A percentile compares a stretch with the other conserved stretches of the same genome.
Evolutionary conservation across 495 filamentous ascomycete genomes (phyloP).

Genomic region (Ramalina peruviana): DNA sequence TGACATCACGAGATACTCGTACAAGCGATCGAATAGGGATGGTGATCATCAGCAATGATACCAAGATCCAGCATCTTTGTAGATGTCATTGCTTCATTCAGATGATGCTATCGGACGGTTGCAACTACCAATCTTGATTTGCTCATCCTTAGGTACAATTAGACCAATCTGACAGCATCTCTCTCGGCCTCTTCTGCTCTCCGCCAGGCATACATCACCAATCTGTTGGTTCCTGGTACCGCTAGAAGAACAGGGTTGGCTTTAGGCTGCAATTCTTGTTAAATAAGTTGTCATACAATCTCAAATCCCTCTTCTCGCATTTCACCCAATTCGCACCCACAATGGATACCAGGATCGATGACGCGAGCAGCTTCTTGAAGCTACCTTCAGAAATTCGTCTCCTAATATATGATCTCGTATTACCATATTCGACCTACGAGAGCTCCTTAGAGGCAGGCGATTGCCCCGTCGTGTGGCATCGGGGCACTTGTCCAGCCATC

Average conservation of each 20-base stretch:
- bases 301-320: too few species aligned
- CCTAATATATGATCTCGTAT: slow-evolving; percentile 3
- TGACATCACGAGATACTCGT: slow-evolving; percentile 29
- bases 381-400: slow-evolving; percentile 7
- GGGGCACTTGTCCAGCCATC: not conserved
- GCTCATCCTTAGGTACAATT: too few species aligned
- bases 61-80: not conserved
- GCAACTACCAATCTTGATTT: too few species aligned
- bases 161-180: too few species aligned
- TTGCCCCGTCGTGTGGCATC: slow-evolving; percentile 5
- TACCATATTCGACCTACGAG: slow-evolving; percentile 7
- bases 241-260: too few species aligned
- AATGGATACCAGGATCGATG: too few species aligned
- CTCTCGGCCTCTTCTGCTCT: too few species aligned
- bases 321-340: too few species aligned
- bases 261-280: too few species aligned
- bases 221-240: too few species aligned
- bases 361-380: not conserved
- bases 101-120: not conserved
- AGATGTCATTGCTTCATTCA: not conserved
- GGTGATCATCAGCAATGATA: slow-evolving; percentile 1
- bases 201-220: too few species aligned
- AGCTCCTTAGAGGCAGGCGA: not conserved
- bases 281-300: too few species aligned
- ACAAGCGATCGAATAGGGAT: slow-evolving; percentile 9